phyloP scores from a whole-genome alignment of 352 stramenopile species.

The Phytophthora fragariaefolia region DNA sequence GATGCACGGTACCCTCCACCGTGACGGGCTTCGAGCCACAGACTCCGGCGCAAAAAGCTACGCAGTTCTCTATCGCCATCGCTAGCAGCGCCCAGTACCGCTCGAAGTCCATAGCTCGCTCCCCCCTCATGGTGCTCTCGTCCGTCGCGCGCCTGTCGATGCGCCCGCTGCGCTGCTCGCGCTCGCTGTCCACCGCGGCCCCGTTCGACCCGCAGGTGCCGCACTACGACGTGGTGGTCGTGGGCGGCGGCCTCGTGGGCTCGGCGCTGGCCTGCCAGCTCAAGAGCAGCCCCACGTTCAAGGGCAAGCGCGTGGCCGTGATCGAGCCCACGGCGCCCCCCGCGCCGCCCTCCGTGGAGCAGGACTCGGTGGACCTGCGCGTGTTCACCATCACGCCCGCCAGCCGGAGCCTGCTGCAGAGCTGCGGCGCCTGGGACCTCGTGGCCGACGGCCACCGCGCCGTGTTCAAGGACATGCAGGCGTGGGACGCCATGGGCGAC shows the following conservation, averaged over 20 bases:
- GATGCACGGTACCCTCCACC: not conserved
- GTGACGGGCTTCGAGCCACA: constrained; percentile 38
- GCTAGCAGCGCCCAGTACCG: too few species aligned
- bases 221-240: constrained; percentile 85
- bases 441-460: constrained; percentile 62
- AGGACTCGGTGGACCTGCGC: constrained; percentile 83
- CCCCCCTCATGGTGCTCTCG: constrained; percentile 36
- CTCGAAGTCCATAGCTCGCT: too few species aligned
- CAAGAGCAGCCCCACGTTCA: constrained; percentile 79
- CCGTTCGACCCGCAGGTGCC: constrained; percentile 42
- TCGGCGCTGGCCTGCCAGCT: constrained; percentile 83
- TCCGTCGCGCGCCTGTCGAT: constrained; percentile 31
- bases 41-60: constrained; percentile 34
- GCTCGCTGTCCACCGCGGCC: constrained; percentile 27
- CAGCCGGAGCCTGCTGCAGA: constrained; percentile 82
- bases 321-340: constrained; percentile 67
- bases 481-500: constrained; percentile 90
- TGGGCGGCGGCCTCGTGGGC: constrained; percentile 86
- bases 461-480: constrained; percentile 91
- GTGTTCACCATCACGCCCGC: constrained; percentile 92
- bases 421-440: constrained; percentile 78
- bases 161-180: constrained; percentile 30
- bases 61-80: constrained; percentile 4
- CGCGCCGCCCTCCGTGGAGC: constrained; percentile 46
- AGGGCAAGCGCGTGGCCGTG: constrained; percentile 79